phyloP scores from a whole-genome alignment of 2,329 filamentous ascomycete species.

The Furcasterigmium sp. region DNA sequence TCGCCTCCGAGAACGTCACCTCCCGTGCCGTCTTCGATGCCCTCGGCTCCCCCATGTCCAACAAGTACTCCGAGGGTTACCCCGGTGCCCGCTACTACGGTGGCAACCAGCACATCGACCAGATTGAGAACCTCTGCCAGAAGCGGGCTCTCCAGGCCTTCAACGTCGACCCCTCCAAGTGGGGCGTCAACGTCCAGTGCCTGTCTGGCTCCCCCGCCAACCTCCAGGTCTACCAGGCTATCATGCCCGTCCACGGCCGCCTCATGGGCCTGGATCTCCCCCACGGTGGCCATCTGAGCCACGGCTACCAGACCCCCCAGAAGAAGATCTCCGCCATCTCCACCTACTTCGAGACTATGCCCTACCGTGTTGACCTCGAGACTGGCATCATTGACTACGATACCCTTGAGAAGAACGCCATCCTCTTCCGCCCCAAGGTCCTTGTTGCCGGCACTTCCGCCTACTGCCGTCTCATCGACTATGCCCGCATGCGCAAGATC shows the following conservation, averaged over 20 bases:
- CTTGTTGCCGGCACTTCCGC: slow-evolving; percentile 95
- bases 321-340: slow-evolving; percentile 98
- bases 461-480: slow-evolving; percentile 98
- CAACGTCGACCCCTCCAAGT: slow-evolving; percentile 78
- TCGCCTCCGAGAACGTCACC: slow-evolving; percentile 98
- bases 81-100: slow-evolving; percentile 98
- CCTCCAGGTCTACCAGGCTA: slow-evolving; percentile 94
- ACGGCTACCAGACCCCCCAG: slow-evolving; percentile 94
- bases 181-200: slow-evolving; percentile 98
- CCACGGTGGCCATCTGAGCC: slow-evolving; percentile 89
- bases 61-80: slow-evolving; percentile 99
- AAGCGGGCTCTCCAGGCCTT: slow-evolving; percentile 88
- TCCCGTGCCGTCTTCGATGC: slow-evolving; percentile 98
- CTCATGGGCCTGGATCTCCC: slow-evolving; percentile 96
- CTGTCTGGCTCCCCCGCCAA: slow-evolving; percentile 92
- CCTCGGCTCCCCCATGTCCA: slow-evolving; percentile 89
- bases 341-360: slow-evolving; percentile 98
- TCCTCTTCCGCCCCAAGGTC: slow-evolving; percentile 91
- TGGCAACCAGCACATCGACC: slow-evolving; percentile 97
- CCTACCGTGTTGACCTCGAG: slow-evolving; percentile 83
- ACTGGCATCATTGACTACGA: slow-evolving; percentile 98
- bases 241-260: slow-evolving; percentile 92
- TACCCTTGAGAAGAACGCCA: slow-evolving; percentile 80
- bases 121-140: slow-evolving; percentile 94
- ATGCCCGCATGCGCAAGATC: slow-evolving; percentile 91